Base-by-base conservation (phyloP, 2,329 filamentous ascomycete genomes). In the Beauveria varroae region DNA sequence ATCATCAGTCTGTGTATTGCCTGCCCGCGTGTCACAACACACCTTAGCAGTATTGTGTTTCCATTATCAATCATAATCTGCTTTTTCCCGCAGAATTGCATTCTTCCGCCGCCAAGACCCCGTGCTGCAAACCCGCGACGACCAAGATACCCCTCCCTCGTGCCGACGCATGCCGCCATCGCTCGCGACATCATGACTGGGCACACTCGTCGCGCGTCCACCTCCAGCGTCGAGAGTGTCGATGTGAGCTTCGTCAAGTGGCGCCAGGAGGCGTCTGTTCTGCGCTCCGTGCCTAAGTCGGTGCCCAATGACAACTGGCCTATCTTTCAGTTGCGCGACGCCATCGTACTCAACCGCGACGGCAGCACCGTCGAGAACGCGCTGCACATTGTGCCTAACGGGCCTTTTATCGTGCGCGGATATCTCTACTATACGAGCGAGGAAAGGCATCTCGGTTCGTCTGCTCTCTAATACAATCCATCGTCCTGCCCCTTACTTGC, bases 361-460 rank as follows among this genome's bases (percentile, higher is more conserved):
- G 81, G 82, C 34, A 72, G 73, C 30, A 79, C 78, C n/a, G 70
- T 83, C 3, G 82, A 81, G 30, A 89, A 83, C 67, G 79, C 88
- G 5, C 78, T 91, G 4, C 72, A 83, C 52, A 84, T 87, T 3
- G 81, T 83, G 65, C 71, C 81, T 0, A 76, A 83, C 49, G 83
- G 85, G 0, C 87, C 87, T 0, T 81, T 88, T 61, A 79, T 80
- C 7, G 76, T 91, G 14, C 80, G 81, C 16, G 89, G 88, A 16
- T 74, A 75, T 44, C 74, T 90, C 18, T 76, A 84, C 57, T 84
- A 3, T 78, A 80, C 30, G 77, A 81, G 3, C 40, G 63, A 68
- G 1, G 70, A 75, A 51, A 71, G 65, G 46, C 41, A 62, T 2
- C 67, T 72, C 51, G 69, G 78, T 81, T 64, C 63, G 78, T 70